These are phyloP conservation scores for Trebouxia sp. DNA, from an alignment of 139 green algal species.

Conservation along the genomic window DNA sequence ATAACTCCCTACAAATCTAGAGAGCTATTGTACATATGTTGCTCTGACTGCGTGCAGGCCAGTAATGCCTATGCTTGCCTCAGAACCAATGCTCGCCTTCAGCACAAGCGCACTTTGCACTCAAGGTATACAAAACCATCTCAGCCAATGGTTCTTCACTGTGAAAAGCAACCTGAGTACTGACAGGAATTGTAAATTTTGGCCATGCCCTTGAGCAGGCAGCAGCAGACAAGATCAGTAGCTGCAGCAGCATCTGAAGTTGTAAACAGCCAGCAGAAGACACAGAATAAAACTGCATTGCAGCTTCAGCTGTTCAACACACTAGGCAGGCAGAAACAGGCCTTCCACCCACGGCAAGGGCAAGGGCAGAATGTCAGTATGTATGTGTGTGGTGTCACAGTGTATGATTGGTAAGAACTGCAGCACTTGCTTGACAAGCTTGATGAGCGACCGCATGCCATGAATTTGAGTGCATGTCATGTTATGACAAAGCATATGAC, in stretches of 20 bases:
- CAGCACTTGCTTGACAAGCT: not conserved
- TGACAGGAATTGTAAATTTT: no score
- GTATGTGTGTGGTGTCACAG: conserved; percentile 98
- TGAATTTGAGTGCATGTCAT: no score
- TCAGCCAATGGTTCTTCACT: no score
- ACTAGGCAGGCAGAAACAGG: conserved; percentile 78
- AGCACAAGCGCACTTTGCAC: no score
- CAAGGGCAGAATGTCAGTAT: conserved; percentile 77
- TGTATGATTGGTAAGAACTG: conserved; percentile 83
- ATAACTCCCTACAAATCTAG: no score
- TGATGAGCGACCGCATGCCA: not conserved
- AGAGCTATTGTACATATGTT: no score
- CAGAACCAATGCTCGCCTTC: no score
- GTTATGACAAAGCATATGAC: no score
- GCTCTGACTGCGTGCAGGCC: no score
- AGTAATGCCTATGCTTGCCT: no score
- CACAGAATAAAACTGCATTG: not conserved
- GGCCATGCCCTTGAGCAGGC: not conserved
- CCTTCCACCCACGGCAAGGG: conserved; percentile 63
- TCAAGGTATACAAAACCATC: no score
- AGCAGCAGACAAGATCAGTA: not conserved
- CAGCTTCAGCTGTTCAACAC: conserved; percentile 88
- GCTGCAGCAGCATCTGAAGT: not conserved
- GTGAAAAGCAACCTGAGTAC: no score
- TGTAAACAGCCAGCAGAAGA: not conserved